Evolutionary conservation across 345 rosid species (phyloP).

Genomic region (Citrus hindsii): DNA sequence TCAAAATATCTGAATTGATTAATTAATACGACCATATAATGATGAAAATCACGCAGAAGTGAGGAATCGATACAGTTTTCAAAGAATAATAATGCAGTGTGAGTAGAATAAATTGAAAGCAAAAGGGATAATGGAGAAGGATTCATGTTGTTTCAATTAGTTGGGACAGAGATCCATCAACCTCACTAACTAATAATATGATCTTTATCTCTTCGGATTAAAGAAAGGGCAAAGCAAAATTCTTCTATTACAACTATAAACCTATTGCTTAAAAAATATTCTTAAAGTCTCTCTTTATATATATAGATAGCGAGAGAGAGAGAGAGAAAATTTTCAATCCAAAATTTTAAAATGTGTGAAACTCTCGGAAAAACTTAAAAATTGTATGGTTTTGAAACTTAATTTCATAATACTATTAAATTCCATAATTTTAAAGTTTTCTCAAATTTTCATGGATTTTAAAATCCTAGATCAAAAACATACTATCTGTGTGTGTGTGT

Average conservation of each 20-base stretch:
- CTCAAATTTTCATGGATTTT: no score
- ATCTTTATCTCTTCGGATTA: not conserved
- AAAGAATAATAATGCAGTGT: not conserved
- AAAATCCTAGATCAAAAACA: no score
- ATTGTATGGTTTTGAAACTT: fast-evolving
- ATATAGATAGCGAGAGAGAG: no score
- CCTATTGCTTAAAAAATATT: not conserved
- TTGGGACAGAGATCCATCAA: not conserved
- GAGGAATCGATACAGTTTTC: not conserved
- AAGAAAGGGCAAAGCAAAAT: not conserved
- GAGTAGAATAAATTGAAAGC: not conserved
- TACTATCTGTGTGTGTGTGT: no score
- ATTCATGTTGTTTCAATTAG: constrained; percentile 4
- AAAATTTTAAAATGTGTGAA: no score
- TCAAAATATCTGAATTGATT: no score
- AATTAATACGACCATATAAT: not conserved
- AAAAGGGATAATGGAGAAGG: not conserved
- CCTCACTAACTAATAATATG: not conserved
- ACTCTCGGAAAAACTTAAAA: fast-evolving
- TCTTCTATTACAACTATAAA: not conserved
- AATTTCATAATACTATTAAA: no score
- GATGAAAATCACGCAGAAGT: not conserved
- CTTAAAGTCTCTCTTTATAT: not conserved
- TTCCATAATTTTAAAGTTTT: no score
- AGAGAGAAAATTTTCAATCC: no score